Evolutionary conservation across 2,329 filamentous ascomycete species (phyloP).

Genomic region (Pseudopithomyces maydicus): DNA sequence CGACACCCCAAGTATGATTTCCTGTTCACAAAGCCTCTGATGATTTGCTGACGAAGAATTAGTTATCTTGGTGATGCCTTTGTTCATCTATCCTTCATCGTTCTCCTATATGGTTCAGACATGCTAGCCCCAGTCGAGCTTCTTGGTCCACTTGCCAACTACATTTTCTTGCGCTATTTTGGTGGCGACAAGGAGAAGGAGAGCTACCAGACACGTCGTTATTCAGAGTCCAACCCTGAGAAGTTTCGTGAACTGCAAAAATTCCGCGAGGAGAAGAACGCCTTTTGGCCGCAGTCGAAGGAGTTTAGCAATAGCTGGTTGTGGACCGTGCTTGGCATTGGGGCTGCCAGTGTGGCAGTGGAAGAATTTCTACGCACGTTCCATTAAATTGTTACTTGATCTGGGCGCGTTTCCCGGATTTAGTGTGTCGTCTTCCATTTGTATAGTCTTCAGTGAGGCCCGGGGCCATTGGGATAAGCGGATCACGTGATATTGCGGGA

Average conservation of each 20-base stretch:
- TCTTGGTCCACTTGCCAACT: slow-evolving; percentile 63
- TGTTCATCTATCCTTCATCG: slow-evolving; percentile 63
- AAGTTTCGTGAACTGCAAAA: slow-evolving; percentile 60
- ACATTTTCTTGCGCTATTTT: slow-evolving; percentile 61
- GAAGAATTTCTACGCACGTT: slow-evolving; percentile 50
- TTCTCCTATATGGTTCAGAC: slow-evolving; percentile 61
- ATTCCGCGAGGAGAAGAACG: slow-evolving; percentile 61
- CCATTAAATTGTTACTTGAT: slow-evolving; percentile 21
- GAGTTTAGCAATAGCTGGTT: slow-evolving; percentile 63
- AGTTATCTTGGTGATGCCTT: slow-evolving; percentile 67
- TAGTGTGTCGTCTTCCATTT: background rate
- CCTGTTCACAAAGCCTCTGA: background rate
- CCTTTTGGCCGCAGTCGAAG: slow-evolving; percentile 61
- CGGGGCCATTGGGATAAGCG: too few species aligned
- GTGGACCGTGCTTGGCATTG: slow-evolving; percentile 58
- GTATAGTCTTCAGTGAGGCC: too few species aligned
- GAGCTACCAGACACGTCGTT: slow-evolving; percentile 57
- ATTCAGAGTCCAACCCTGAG: slow-evolving; percentile 54
- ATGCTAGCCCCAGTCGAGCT: slow-evolving; percentile 61
- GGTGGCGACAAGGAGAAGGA: slow-evolving; percentile 64
- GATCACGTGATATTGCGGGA: too few species aligned
- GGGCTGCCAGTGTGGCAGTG: slow-evolving; percentile 54
- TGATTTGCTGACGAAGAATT: slow-evolving; percentile 3
- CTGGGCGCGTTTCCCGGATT: background rate
- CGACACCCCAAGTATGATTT: slow-evolving; percentile 65